Evolutionary conservation across 352 stramenopile genomes (phyloP), one percentile per base, ranked within the genome.

Genomic region (Pythium insidiosum): DNA sequence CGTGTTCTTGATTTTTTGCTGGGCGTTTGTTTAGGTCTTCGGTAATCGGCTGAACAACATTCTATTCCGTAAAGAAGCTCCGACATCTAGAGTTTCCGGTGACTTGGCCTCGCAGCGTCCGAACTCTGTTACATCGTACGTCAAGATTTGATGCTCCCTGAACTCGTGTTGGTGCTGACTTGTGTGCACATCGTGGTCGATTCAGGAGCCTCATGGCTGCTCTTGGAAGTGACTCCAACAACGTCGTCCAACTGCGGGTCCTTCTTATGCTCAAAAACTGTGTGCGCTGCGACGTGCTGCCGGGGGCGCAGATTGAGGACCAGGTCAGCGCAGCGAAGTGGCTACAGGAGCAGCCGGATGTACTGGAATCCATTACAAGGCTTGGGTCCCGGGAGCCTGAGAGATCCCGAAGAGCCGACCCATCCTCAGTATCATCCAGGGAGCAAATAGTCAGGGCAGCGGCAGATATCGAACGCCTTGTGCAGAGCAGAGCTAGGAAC

Each of bases 201-300:
- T 2, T 6, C 11, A 43, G 37, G 10, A 22, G 19, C 7, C 30
- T 43, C 10, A 15, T 22, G 2, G 15, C 28, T 10, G 23, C 23
- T 36, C 26, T 45, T 1, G 11, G 26, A 15, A 30, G 29, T 11
- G 25, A 36, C 2, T 22, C 23, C 2, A 34, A 58, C n/a, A 58
- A 58, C 10, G 30, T 63, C 19, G 46, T 83, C 23, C 38, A 69
- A 3, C 58, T 83, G 0, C 69, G 68, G 11, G 51, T 83, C 10
- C 41, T 83, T n/a, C 58, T 79, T 22, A 77, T 64, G 1, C 45
- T 84, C 11, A 83, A 78, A 41, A 73, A 78, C 43, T 77, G 66
- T 22, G 40, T 87, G 16, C 65, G 74, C 5, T 84, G 65, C 41
- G 53, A 83, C 36, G 53, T 11, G 4, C 43, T 38, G 53, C 54